Evolutionary conservation across 2,329 filamentous ascomycete genomes (phyloP), one percentile per base, ranked within the genome.

Genomic region (Sordariomycetes sp.): DNA sequence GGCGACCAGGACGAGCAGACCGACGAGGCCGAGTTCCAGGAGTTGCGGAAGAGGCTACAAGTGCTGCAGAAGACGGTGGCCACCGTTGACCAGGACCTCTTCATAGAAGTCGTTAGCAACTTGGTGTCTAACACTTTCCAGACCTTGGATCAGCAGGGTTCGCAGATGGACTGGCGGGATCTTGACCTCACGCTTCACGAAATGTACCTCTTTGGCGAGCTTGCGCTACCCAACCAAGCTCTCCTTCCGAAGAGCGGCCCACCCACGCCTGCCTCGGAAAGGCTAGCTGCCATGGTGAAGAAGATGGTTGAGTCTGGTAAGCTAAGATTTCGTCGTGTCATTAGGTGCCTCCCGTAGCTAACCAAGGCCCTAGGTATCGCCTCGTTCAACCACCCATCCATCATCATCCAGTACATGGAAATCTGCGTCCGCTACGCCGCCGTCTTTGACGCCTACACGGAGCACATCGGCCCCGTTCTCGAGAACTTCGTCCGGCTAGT

Each of bases 391-490:
- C 94, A 97, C 69, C 93, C 94, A 1, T 90, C 92, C 18, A 92
- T 97, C 56, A 84, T 97, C 62, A 79, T 99, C 24, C 91, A 97
- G 72, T 99, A 96, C 68, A 97, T 99, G 92, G 94, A 99, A 71
- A 96, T 96, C 40, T 96, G 92, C 70, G 92, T 96, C 58, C 87
- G 94, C 55, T 99, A 99, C 72, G 89, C 87, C 69, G 83, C 86
- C 32, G 96, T 97, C 71, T 97, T 99, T 69, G 92, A 97, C 68
- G 84, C 85, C 59, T 89, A 96, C 67, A 79, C 85, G 34, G 79
- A 87, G 24, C 86, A 90, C 61, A 95, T 97, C 55, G 89, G 90
- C 1, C 87, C 86, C 62, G 90, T 94, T 1, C 79, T 99, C 50
- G 91, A 97, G 67, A 91, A 88, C 68, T 97, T 99, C 71, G 89